A percentile compares a stretch with the other conserved stretches of the same genome.
phyloP scores from a whole-genome alignment of 2,329 filamentous ascomycete species.

The Epichloe sp. region DNA sequence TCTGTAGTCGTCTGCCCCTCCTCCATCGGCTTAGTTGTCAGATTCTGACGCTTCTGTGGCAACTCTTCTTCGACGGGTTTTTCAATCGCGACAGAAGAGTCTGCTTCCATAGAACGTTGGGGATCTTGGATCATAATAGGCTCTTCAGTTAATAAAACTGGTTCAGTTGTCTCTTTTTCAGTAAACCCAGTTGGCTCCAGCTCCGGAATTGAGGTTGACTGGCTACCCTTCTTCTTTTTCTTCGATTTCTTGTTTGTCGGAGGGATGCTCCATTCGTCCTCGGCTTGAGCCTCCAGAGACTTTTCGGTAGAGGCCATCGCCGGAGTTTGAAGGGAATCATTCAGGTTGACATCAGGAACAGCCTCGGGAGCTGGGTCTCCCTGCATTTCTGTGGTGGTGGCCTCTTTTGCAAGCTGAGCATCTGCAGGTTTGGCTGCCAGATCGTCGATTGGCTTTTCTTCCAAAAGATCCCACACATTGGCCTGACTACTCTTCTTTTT shows the following conservation, averaged over 20 bases:
- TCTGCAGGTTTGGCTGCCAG: background rate
- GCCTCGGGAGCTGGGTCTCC: background rate
- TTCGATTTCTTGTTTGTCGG: constrained; percentile 14
- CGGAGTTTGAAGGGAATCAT: background rate
- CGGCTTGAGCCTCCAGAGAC: constrained; percentile 5
- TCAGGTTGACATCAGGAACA: background rate
- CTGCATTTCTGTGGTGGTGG: background rate
- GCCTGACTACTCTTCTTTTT: constrained; percentile 17
- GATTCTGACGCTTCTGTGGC: constrained; percentile 4
- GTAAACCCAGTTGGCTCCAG: background rate
- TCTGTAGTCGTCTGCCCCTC: background rate
- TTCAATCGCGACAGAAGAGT: background rate
- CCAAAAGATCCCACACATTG: constrained; percentile 2
- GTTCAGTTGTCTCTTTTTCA: background rate
- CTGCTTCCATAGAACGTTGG: background rate
- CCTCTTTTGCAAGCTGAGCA: background rate
- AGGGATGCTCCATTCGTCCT: constrained; percentile 9
- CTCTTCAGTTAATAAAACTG: constrained; percentile 1
- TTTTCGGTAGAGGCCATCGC: background rate
- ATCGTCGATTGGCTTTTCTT: constrained; percentile 5
- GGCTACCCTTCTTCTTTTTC: constrained; percentile 21
- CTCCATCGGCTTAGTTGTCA: background rate
- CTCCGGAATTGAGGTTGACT: background rate
- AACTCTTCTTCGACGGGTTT: background rate
- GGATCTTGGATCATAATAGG: background rate